These are phyloP conservation scores for Ophiostoma fasciatum DNA, from an alignment of 2,329 filamentous ascomycete genomes.

Conservation along the genomic window DNA sequence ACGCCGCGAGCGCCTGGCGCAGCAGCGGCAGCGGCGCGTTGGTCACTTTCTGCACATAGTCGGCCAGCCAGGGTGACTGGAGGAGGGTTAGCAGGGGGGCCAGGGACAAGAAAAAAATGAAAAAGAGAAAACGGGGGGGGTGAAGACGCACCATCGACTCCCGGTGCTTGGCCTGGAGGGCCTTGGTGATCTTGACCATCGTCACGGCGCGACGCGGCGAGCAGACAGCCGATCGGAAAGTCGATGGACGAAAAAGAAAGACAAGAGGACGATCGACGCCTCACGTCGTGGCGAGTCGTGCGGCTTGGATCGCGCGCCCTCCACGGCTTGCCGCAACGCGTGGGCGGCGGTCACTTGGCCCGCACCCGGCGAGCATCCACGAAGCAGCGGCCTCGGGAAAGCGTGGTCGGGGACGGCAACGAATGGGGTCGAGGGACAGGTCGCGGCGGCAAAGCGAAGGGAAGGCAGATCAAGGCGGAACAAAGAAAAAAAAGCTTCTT, in stretches of 20 bases:
- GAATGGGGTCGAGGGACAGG: background rate
- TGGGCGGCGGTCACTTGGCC: slow-evolving; percentile 4
- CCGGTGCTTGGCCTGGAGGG: slow-evolving; percentile 50
- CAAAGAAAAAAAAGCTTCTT: too few species aligned
- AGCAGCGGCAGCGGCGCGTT: slow-evolving; percentile 59
- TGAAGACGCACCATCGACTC: slow-evolving; percentile 44
- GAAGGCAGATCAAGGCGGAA: background rate
- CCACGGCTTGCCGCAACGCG: slow-evolving; percentile 7
- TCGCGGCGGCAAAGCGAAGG: too few species aligned
- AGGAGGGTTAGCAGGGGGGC: slow-evolving; percentile 12
- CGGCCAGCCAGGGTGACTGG: slow-evolving; percentile 75
- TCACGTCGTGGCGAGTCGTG: background rate
- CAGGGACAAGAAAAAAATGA: background rate
- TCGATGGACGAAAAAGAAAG: too few species aligned
- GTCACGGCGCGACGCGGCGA: too few species aligned
- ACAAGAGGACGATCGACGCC: background rate
- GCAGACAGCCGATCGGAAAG: too few species aligned
- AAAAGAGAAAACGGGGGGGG: slow-evolving; percentile 6
- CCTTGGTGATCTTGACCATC: slow-evolving; percentile 57
- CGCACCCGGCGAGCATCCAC: slow-evolving; percentile 6
- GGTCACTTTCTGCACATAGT: slow-evolving; percentile 60
- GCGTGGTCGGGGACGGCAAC: background rate
- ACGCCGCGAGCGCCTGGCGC: slow-evolving; percentile 59
- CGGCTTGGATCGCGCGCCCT: slow-evolving; percentile 5
- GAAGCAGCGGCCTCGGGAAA: background rate